phyloP scores from a whole-genome alignment of 2,329 filamentous ascomycete species.

The Fonsecaea erecta region DNA sequence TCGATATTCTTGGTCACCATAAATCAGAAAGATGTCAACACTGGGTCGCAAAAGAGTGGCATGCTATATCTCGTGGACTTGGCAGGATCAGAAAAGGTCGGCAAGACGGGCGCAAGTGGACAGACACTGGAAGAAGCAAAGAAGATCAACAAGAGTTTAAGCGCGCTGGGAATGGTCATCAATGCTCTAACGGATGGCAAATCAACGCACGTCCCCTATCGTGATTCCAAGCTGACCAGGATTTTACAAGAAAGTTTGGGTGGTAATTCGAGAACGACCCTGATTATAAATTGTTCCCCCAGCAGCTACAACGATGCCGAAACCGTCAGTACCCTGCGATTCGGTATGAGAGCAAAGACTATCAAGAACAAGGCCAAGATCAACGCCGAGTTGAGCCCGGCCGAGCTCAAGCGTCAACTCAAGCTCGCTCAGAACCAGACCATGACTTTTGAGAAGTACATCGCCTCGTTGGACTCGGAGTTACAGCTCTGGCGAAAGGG shows the following conservation, averaged over 20 bases:
- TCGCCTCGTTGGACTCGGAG: constrained; percentile 80
- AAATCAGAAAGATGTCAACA: constrained; percentile 96
- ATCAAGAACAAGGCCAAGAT: constrained; percentile 99
- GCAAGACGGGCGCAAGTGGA: constrained; percentile 96
- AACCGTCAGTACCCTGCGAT: constrained; percentile 87
- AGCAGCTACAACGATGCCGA: constrained; percentile 98
- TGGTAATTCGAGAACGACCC: constrained; percentile 96
- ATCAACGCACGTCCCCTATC: constrained; percentile 93
- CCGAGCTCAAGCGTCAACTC: constrained; percentile 89
- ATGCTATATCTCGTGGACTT: constrained; percentile 97
- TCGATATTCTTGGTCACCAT: constrained; percentile 98
- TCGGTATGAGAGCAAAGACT: constrained; percentile 93
- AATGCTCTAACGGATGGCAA: constrained; percentile 96
- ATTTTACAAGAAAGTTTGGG: constrained; percentile 96
- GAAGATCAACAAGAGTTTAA: constrained; percentile 99
- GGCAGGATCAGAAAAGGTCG: constrained; percentile 97
- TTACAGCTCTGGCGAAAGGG: constrained; percentile 85
- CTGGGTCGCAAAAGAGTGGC: constrained; percentile 92
- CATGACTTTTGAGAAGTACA: constrained; percentile 85
- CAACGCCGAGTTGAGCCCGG: constrained; percentile 94
- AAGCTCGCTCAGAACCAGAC: constrained; percentile 91
- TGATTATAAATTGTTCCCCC: constrained; percentile 99
- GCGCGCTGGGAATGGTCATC: constrained; percentile 98
- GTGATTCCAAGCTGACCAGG: constrained; percentile 96
- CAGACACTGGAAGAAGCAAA: constrained; percentile 98